Base-by-base conservation (phyloP, 768 basidiomycete species). In the Boletus reticulatus region DNA sequence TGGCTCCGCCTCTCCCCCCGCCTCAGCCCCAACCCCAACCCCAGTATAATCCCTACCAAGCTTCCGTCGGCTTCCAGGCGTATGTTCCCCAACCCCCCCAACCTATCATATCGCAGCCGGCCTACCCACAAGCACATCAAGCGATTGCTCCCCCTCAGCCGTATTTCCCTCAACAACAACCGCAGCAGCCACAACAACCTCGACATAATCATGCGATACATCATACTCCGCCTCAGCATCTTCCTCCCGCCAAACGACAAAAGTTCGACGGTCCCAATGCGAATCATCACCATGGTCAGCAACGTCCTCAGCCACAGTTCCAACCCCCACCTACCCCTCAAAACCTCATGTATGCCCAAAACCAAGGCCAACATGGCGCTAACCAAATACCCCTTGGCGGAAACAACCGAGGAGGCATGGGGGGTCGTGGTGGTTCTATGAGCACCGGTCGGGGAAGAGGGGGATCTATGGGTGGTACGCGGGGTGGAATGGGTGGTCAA, bases 221-320 rank as follows among this genome's bases (percentile, higher is more conserved):
- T 60, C 88, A 91, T 59, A 75, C 83, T 0, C 82, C 87, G 11
- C 86, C 87, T 36, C 89, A 89, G 62, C 88, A 92, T 65, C 77
- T 87, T n/a, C 94, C 94, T 10, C 94, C 94, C 4, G 93, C 93
- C 2, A 97, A 97, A 71, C 79, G 94, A 50, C 92, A 87, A 62
- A 83, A 93, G 42, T 94, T 94, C 66, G 94, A 96, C 67, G 87
- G 85, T 6, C 89, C 89, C 2, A 81, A 75, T 58, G 79, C 79
- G 53, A 77, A 74, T 61, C 71, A 71, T 37, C 63, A 70, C 20
- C 71, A 72, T 20, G 65, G 59, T 24, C 81, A 78, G 57, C 70
- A 72, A 47, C 64, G 65, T 16, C 80, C 79, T 38, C 88, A 79
- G 61, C 84, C 86, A 4, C 88, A 87, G 58, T 88, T 88, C 50